phyloP scores from a whole-genome alignment of 176 grass and related monocot genomes.

The Avena eriantha region DNA sequence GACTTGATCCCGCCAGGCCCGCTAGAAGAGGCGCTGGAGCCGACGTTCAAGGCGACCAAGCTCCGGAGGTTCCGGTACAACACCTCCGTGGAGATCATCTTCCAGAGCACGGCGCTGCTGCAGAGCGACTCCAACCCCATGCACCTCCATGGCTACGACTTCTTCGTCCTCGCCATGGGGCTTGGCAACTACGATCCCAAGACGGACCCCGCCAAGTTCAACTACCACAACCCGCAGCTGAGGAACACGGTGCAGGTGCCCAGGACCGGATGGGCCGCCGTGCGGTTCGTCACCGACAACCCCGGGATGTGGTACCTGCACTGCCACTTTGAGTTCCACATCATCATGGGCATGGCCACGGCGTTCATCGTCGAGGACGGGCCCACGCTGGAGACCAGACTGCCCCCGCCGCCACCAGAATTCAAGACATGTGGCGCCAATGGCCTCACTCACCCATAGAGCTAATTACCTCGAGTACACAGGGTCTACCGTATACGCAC shows the following conservation, averaged over 20 bases:
- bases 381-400: background rate
- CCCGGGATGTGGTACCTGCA: conserved; percentile 18
- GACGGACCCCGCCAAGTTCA: conserved; percentile 55
- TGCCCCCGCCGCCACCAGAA: background rate
- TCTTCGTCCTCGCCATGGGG: conserved; percentile 14
- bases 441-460: conserved; percentile 16
- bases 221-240: conserved; percentile 38
- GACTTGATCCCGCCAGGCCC: background rate
- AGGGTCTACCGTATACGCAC: too few species aligned
- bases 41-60: conserved; percentile 47
- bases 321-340: conserved; percentile 20
- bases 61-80: conserved; percentile 54
- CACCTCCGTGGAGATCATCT: conserved; percentile 33
- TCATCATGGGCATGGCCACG: conserved; percentile 21
- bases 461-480: background rate
- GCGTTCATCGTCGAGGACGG: conserved; percentile 15
- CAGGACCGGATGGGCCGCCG: conserved; percentile 7
- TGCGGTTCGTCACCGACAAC: conserved; percentile 27
- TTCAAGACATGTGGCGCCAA: background rate
- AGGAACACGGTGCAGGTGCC: conserved; percentile 32
- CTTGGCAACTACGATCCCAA: conserved; percentile 52
- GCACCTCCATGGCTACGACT: conserved; percentile 59
- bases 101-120: conserved; percentile 12
- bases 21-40: conserved; percentile 26
- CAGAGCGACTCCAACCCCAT: conserved; percentile 71